Base-by-base conservation (phyloP, 148 eudicot genomes). In the Rhododendron kiyosumense region DNA sequence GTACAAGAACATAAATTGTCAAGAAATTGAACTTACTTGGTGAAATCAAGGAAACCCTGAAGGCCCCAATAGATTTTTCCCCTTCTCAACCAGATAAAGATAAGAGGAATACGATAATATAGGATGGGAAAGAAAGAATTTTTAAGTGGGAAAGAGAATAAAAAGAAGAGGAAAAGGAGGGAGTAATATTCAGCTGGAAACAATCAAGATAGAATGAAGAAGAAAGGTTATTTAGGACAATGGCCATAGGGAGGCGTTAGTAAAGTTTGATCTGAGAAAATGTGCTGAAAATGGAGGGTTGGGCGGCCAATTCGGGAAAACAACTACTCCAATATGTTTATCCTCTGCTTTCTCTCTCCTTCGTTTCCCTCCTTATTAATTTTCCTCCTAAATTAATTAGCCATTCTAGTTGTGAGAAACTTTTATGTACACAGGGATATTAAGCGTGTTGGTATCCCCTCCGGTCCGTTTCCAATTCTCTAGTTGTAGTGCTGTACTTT, bases 221-320 rank as follows among this genome's bases (percentile, higher is more conserved):
- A 18, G 65, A 36, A 41, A 13, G 54, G 45, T 22, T 49, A 13
- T 49, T 74, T 46, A 9, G 46, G 46, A 38, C 46, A 69, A 54
- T 34, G 73, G 38, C 12, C 38, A 20, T 1, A 54, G 76, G n/a
- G 59, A 57, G 69, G 73, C 24, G n/a, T 77, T 78, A 71, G 13
- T 22, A 88, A 41, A 88, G 86, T 85, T 89, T 88, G 52, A 45
- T 79, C 24, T 49, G 74, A 49, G 54, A 87, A 80, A 81, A 76
- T 48, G 82, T 24, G 32, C 49, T 0, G 51, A 38, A 32, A 85
- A 85, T 36, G 57, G 85, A 84, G 26, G 88, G 87, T 28, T 45
- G 36, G 81, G 75, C 85, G 77, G 38, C 41, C 22, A 78, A 77
- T 89, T 89, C 83, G 88, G 77, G 61, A 57, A 57, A 57, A 17